These are phyloP conservation scores for Primulina tabacum DNA, from an alignment of 257 asterid species.

Conservation along the genomic window DNA sequence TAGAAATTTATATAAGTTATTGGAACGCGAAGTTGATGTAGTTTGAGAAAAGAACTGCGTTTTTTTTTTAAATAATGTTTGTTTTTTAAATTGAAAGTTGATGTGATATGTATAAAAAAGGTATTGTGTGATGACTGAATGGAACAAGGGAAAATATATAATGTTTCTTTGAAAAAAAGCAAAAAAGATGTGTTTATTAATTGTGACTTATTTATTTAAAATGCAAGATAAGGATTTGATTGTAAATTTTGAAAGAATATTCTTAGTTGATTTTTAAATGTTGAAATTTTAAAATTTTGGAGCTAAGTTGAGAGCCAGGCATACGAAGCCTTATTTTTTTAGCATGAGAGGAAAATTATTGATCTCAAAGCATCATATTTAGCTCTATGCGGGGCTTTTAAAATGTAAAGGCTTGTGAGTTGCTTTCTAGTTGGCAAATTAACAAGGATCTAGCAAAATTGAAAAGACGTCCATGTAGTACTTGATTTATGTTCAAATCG, in stretches of 20 bases:
- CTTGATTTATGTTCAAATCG: not conserved
- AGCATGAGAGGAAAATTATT: not conserved
- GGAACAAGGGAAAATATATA: not conserved
- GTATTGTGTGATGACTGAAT: not conserved
- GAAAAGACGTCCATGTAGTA: no score
- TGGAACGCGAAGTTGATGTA: no score
- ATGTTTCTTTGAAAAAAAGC: not conserved
- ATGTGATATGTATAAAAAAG: no score
- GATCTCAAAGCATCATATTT: no score
- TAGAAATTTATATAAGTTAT: no score
- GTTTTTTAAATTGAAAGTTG: no score
- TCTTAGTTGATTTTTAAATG: not conserved
- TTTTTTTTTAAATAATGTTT: not conserved
- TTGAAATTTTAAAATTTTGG: not conserved
- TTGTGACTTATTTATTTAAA: not conserved
- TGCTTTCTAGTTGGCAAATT: not conserved
- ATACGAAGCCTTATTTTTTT: not conserved
- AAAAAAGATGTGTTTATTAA: not conserved
- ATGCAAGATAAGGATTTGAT: not conserved
- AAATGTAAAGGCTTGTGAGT: not conserved
- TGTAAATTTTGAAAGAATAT: not conserved
- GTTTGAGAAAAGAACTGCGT: not conserved
- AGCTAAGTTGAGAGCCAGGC: not conserved
- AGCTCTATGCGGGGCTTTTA: not conserved
- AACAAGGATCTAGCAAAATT: not conserved